Conservation (phyloP, 176 grass and related monocot species). For the Hsuehochloa calcarea region DNA sequence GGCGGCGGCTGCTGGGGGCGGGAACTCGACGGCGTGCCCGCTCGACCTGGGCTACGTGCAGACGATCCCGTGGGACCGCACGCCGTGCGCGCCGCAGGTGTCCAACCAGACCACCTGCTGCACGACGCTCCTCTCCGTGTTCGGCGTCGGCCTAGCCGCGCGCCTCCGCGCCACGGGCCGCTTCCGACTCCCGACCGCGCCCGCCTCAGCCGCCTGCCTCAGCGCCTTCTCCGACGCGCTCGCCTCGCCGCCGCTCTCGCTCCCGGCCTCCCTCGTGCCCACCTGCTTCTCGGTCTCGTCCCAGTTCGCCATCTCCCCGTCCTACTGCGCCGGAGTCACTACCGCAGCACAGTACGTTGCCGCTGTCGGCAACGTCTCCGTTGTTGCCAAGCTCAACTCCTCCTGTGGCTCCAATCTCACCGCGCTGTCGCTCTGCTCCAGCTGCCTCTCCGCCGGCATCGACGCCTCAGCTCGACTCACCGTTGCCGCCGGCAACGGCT, state of each 20-base stretch:
- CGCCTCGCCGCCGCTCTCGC: conserved; percentile 50
- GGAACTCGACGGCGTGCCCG: conserved; percentile 43
- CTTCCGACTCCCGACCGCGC: conserved; percentile 61
- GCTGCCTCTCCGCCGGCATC: conserved; percentile 48
- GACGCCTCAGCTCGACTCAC: conserved; percentile 48
- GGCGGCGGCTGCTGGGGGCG: not conserved
- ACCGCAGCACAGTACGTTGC: conserved; percentile 21
- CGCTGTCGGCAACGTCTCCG: not conserved
- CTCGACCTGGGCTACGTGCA: conserved; percentile 75
- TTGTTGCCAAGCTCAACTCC: conserved; percentile 42
- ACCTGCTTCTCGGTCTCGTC: conserved; percentile 51
- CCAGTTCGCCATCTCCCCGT: conserved; percentile 48
- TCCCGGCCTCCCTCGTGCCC: conserved; percentile 45
- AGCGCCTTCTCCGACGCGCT: conserved; percentile 42
- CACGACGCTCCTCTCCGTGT: conserved; percentile 53
- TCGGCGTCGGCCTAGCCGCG: conserved; percentile 53
- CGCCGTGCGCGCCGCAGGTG: conserved; percentile 41
- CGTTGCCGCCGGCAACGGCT: conserved; percentile 42
- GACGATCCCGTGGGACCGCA: conserved; percentile 68
- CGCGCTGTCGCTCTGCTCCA: conserved; percentile 32
- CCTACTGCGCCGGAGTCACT: conserved; percentile 70
- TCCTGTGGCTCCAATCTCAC: conserved; percentile 55
- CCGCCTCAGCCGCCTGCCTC: conserved; percentile 58
- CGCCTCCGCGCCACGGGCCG: conserved; percentile 58
- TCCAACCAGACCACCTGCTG: conserved; percentile 65